A percentile compares a stretch with the other conserved stretches of the same genome.
Conservation (phyloP, 2,329 filamentous ascomycete genomes). For the Metarhizium robertsii region DNA sequence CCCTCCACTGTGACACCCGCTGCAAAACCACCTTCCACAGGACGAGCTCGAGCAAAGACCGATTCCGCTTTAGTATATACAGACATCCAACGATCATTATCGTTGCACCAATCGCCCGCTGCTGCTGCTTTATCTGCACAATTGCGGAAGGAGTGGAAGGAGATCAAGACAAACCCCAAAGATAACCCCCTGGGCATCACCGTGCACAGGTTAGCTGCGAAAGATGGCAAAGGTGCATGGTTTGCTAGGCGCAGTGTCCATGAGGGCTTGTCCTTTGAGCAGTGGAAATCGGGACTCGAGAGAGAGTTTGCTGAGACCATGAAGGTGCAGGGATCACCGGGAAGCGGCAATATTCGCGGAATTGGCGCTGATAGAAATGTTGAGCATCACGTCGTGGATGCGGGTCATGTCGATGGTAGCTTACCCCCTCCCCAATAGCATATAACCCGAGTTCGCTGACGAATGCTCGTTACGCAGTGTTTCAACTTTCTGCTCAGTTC, state of each 20-base stretch:
- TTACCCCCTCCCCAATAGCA: not conserved
- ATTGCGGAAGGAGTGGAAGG: conserved; percentile 81
- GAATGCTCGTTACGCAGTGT: conserved; percentile 43
- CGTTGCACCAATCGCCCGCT: conserved; percentile 29
- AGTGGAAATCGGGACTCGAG: conserved; percentile 68
- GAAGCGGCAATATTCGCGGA: conserved; percentile 69
- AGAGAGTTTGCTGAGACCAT: conserved; percentile 73
- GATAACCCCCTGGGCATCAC: conserved; percentile 69
- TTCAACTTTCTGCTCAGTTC: conserved; percentile 80
- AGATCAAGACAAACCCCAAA: conserved; percentile 59
- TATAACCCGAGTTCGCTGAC: not conserved
- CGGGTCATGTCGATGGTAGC: conserved; percentile 54
- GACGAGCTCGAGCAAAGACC: conserved; percentile 44
- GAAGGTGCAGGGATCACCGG: conserved; percentile 58
- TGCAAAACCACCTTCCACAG: conserved; percentile 28
- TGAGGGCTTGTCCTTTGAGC: conserved; percentile 64
- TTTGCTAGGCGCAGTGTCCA: conserved; percentile 82
- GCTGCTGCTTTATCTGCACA: conserved; percentile 28
- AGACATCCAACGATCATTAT: conserved; percentile 40
- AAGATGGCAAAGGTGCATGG: conserved; percentile 81
- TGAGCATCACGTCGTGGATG: conserved; percentile 49
- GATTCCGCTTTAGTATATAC: conserved; percentile 42
- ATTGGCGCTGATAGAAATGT: conserved; percentile 73
- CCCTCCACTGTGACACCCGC: conserved; percentile 38
- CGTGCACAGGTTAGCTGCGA: conserved; percentile 70